These are phyloP conservation scores for Calonectria henricotiae DNA, from an alignment of 2,329 filamentous ascomycete genomes.

Conservation along the genomic window DNA sequence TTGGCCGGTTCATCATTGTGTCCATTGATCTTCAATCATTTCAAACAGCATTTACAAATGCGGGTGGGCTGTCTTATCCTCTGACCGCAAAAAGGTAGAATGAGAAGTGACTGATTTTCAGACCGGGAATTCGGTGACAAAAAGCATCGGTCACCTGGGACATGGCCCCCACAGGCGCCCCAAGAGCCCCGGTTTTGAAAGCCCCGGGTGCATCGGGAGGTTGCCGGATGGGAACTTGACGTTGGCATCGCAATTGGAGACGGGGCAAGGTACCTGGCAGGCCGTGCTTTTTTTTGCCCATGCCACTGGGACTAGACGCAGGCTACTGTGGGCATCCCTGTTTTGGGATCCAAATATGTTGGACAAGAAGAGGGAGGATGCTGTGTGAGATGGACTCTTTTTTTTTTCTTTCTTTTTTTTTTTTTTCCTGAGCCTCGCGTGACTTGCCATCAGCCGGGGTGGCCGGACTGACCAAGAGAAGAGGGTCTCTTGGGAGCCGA, in stretches of 20 bases:
- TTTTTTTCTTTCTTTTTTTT: conserved; percentile 27
- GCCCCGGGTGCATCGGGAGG: conserved; percentile 27
- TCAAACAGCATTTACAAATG: background rate
- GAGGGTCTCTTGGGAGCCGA: conserved; percentile 7
- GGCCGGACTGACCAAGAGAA: background rate
- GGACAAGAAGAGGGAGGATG: conserved; percentile 16
- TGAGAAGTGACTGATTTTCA: background rate
- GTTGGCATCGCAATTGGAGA: conserved; percentile 14
- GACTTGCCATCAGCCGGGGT: conserved; percentile 30
- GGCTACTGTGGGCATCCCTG: conserved; percentile 31
- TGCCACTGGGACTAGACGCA: conserved; percentile 23
- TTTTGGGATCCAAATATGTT: conserved; percentile 26
- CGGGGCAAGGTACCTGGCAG: conserved; percentile 12
- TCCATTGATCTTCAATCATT: background rate
- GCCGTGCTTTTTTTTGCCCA: conserved; percentile 28
- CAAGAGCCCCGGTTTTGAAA: conserved; percentile 24
- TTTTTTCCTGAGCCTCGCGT: conserved; percentile 24
- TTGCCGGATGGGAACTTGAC: conserved; percentile 25
- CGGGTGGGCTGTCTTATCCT: conserved; percentile 1
- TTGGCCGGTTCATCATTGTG: background rate
- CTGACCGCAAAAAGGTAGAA: background rate
- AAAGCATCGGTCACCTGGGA: conserved; percentile 20
- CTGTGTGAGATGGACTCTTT: conserved; percentile 15
- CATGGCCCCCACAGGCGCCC: conserved; percentile 30
- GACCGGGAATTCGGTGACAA: conserved; percentile 31